Base-by-base conservation (phyloP, 345 rosid species). In the Euphorbia pulcherrima region DNA sequence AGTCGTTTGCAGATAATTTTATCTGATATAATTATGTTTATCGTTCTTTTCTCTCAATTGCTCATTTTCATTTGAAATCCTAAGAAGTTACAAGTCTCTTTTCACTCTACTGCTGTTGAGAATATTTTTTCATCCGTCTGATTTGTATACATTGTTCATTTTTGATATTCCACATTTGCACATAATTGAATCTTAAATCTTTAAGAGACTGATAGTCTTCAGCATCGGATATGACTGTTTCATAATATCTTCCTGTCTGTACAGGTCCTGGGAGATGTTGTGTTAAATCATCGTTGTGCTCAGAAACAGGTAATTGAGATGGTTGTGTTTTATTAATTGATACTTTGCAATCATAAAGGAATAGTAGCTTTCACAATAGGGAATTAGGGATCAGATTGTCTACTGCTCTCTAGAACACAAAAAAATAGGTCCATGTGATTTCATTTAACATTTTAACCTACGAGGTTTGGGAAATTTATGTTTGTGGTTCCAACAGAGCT, bases 231-330 rank as follows among this genome's bases (percentile, higher is more conserved):
- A 16, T 30, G 62, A 59, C 50, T 44, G 24, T 28, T 55, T 21
- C 33, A 4, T 20, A 52, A 56, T 56, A 7, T 20, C 39, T 41
- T 37, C 69, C 44, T 60, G 18, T 67, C 17, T 53, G 40, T 73
- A 35, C 59, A 80, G 86, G 84, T 72, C 71, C 72, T 80, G 67
- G 86, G 86, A 70, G 86, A 83, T 78, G 81, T 69, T 64, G 86
- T 83, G 18, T 79, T 83, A 61, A 83, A 83, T 68, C 86, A 83
- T 78, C 80, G 86, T 40, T 83, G 86, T 67, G 86, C 86, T 0
- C 80, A 83, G n/a, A 82, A 82, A 61, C 83, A 82, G 77, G 85
- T 76, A 63, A 33, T 20, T n/a, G 48, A 18, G 40, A 20, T 64
- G 52, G 13, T n/a, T 35, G 23, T 6, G 21, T 16, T 61, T 61